Base-by-base conservation (phyloP, 139 green algal genomes). In the Nannochloris sp. region DNA sequence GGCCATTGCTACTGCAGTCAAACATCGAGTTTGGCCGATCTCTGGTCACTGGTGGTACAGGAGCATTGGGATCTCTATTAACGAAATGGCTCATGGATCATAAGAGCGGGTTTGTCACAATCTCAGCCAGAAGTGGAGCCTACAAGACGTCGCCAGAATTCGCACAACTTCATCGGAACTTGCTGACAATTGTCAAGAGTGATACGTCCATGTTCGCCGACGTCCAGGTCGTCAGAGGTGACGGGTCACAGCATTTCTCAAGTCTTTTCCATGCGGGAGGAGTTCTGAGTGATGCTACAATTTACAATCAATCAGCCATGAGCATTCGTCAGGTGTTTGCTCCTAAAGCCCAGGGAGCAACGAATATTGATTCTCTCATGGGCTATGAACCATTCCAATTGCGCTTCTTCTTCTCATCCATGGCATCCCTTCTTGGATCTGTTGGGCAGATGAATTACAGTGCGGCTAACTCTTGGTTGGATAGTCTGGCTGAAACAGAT, bases 361-460 rank as follows among this genome's bases (percentile, higher is more conserved):
- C 14, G 11, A 56, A 36, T 11, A 6, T 59, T 14, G 48, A 40
- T 9, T 2, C 6, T 10, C 31, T 31, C 11, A 17, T 56, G 26
- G 30, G 20, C 1, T n/a, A 23, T 12, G 56, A 14, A 11, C 80
- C 82, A 2, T 48, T 66, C 11, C 12, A 37, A 13, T 26, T 25
- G 26, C 58, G 25, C 10, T 40, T 66, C 20, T 65, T 82, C 3
- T 89, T 89, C 73, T 87, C 81, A 45, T 82, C 70, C 28, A 62
- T 89, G 14, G 80, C 82, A 20, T 77, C 78, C 5, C 66, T 89
- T 40, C 79, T 89, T 16, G 82, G 82, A 25, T 82, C 76, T 1
- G 70, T 81, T 20, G 84, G 84, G 10, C 84, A 91, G 68, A 56
- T 74, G 43, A 85, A 80, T 59, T 90, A 90, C 60, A 66, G 60